phyloP scores from a whole-genome alignment of 345 rosid species.

The Aurinia saxatilis region DNA sequence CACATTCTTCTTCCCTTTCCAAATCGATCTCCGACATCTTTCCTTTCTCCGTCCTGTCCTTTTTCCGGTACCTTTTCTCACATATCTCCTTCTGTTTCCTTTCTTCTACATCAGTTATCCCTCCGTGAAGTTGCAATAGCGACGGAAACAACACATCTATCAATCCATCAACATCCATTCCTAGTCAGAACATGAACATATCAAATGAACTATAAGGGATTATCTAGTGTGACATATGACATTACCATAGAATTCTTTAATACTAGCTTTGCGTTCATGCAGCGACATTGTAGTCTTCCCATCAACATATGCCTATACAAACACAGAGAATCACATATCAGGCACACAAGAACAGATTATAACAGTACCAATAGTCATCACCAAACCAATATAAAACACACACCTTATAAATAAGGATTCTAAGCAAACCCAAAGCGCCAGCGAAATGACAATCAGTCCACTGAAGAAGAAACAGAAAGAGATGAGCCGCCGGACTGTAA shows the following conservation, averaged over 20 bases:
- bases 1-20: constrained; percentile 96
- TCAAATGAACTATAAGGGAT: neutral
- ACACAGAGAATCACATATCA: neutral
- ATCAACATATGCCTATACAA: constrained; percentile 69
- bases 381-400: neutral
- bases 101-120: constrained; percentile 66
- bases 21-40: constrained; percentile 60
- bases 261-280: constrained; percentile 78
- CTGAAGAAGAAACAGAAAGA: constrained; percentile 85
- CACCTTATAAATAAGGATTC: constrained; percentile 85
- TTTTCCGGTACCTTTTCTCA: constrained; percentile 45
- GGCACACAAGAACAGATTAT: neutral
- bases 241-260: constrained; percentile 86
- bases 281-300: constrained; percentile 86
- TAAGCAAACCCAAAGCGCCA: constrained; percentile 81
- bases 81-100: constrained; percentile 72
- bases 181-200: neutral
- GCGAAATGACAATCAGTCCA: constrained; percentile 95
- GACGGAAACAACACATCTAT: constrained; percentile 87
- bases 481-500: constrained; percentile 81
- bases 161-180: constrained; percentile 3
- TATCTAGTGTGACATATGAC: neutral
- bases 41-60: constrained; percentile 47
- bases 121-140: constrained; percentile 69
- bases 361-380: neutral